Conservation (phyloP, 768 basidiomycete genomes). For the Lactarius psammicola region DNA sequence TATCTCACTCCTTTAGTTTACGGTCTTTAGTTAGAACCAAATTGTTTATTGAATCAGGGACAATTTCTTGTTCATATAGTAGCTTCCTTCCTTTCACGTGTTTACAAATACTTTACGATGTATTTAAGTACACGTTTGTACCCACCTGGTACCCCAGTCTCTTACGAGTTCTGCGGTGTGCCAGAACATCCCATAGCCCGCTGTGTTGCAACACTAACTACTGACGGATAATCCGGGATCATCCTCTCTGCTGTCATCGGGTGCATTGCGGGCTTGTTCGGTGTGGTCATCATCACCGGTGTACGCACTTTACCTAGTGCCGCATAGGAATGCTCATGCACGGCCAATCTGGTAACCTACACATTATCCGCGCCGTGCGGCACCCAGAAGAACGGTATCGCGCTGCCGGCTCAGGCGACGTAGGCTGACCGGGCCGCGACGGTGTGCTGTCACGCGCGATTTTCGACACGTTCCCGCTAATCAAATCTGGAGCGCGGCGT, state of each 20-base stretch:
- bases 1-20: no score
- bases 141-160: no score
- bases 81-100: no score
- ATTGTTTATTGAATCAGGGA: no score
- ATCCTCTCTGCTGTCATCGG: constrained; percentile 86
- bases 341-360: constrained; percentile 3
- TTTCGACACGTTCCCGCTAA: constrained; percentile 91
- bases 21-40: no score
- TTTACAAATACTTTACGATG: no score
- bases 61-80: no score
- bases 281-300: constrained; percentile 80
- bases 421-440: constrained; percentile 32
- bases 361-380: constrained; percentile 79
- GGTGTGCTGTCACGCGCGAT: constrained; percentile 81
- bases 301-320: constrained; percentile 42
- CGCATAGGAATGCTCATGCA: not conserved
- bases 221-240: constrained; percentile 49
- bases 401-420: constrained; percentile 49
- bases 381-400: constrained; percentile 92
- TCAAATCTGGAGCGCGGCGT: constrained; percentile 63
- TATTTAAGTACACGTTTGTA: no score
- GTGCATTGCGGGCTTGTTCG: constrained; percentile 81
- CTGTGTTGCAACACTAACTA: no score
- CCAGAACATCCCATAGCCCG: no score
- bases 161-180: no score